Conservation (phyloP, 192 early-diverging fungal species). For the Entophlyctis helioformis region DNA sequence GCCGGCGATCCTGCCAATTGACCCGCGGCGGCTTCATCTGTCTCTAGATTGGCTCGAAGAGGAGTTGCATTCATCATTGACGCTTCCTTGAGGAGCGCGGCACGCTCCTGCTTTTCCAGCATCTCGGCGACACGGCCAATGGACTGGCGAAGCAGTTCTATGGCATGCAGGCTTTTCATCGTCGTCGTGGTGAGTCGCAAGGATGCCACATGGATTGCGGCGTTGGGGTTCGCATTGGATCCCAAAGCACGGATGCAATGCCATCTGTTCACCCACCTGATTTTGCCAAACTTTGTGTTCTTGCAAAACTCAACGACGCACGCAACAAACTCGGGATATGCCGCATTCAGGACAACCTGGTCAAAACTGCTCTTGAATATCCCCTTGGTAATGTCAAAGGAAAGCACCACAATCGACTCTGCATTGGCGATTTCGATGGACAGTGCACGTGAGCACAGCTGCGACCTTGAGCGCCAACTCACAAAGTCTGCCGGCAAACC, state of each 20-base stretch:
- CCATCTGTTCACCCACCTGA: constrained; percentile 23
- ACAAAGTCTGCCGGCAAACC: background rate
- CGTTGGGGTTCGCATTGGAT: no score
- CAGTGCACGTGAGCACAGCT: no score
- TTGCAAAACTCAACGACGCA: constrained; percentile 50
- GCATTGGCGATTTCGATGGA: no score
- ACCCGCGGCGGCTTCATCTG: no score
- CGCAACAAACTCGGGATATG: constrained; percentile 33
- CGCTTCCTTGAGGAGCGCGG: no score
- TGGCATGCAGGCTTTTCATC: constrained; percentile 41
- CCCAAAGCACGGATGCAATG: no score
- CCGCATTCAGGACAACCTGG: constrained; percentile 44
- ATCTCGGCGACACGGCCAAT: constrained; percentile 31
- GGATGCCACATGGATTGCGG: no score
- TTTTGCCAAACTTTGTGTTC: constrained; percentile 57
- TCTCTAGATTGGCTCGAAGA: no score
- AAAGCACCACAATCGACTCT: constrained; percentile 47
- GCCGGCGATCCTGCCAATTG: no score
- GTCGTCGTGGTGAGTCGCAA: no score
- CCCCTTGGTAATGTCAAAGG: constrained; percentile 63
- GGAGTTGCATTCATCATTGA: no score
- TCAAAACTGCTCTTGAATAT: constrained; percentile 54
- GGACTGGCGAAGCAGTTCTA: constrained; percentile 33
- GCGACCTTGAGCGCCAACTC: no score
- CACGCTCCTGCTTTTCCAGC: background rate